Base-by-base conservation (phyloP, 371 early-diverging fungal genomes). In the Mortierella sp. region DNA sequence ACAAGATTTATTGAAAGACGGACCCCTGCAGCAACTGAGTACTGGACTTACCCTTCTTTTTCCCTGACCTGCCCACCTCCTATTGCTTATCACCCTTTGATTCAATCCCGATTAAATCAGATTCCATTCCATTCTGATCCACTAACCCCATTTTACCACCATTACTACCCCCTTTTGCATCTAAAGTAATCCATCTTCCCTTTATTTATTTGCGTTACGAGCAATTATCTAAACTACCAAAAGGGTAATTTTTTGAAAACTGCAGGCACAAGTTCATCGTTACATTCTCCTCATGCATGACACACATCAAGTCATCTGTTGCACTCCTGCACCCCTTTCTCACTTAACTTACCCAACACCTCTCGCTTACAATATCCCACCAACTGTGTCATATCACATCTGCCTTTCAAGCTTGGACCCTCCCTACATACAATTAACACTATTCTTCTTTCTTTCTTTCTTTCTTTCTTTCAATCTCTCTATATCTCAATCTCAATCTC, bases 251-350 rank as follows among this genome's bases (percentile, higher is more conserved):
- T 8, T n/a, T n/a, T n/a, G n/a, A n/a, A 13, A 5, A 17, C 47
- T 47, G 47, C 47, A 47, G 47, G 47, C 47, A 40, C 40, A 10
- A 10, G 0, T 15, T n/a, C 47, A 47, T 47, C n/a, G 15, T 28
- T 53, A 17, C 23, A 53, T 53, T 7, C 28, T 53, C 12, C 40
- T 6, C 40, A 40, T 40, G 6, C 40, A 53, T 28, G 29, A 53
- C 23, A 53, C 22, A 49, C 19, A n/a, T 6, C 19, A 49, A 51
- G 51, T 23, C 51, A 53, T 53, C 28, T 23, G 53, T 53, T 53
- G 53, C 53, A 28, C 53, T 53, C 28, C 53, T 28, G 53, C 51
- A 51, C 51, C 51, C 51, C 51, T 51, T 51, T 23, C 51, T 51
- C 51, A 23, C 6, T 51, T 5, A 23, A 51, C 51, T 23, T 12